Evolutionary conservation across 208 protist genomes (phyloP).

Genomic region (Acanthamoeba sp.): DNA sequence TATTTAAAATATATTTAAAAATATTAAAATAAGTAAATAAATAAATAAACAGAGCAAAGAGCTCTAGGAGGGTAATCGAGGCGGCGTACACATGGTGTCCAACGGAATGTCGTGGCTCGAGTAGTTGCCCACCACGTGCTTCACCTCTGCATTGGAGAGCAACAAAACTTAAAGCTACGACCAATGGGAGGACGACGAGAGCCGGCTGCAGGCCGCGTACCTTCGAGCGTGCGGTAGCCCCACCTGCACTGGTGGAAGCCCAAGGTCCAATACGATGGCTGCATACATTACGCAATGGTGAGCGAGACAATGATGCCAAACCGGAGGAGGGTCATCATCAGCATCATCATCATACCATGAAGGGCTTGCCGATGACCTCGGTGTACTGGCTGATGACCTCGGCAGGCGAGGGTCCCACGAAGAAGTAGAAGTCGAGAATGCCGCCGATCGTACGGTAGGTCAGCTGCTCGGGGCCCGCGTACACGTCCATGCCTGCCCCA

Average conservation of each 20-base stretch:
- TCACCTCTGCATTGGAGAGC: no score
- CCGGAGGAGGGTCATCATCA: constrained; percentile 73
- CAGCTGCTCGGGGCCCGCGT: constrained; percentile 70
- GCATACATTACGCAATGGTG: not conserved
- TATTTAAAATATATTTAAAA: no score
- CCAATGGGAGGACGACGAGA: no score
- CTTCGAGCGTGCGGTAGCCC: constrained; percentile 86
- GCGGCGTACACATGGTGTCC: constrained; percentile 87
- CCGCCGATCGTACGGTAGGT: constrained; percentile 87
- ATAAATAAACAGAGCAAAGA: not conserved
- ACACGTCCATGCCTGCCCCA: constrained; percentile 89
- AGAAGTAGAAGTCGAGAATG: constrained; percentile 90
- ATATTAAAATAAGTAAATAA: no score
- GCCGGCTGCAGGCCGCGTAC: not conserved
- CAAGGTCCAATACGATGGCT: constrained; percentile 63
- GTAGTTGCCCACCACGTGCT: constrained; percentile 88
- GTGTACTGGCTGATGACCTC: constrained; percentile 88
- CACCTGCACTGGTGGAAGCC: constrained; percentile 92
- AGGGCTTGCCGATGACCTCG: constrained; percentile 88
- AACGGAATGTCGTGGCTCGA: constrained; percentile 87
- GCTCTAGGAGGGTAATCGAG: not conserved
- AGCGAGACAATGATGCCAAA: not conserved
- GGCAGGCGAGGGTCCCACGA: constrained; percentile 86
- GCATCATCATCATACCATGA: no score
- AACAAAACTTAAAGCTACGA: no score